phyloP scores from a whole-genome alignment of 164 flowering plant species.

The Piper longum region DNA sequence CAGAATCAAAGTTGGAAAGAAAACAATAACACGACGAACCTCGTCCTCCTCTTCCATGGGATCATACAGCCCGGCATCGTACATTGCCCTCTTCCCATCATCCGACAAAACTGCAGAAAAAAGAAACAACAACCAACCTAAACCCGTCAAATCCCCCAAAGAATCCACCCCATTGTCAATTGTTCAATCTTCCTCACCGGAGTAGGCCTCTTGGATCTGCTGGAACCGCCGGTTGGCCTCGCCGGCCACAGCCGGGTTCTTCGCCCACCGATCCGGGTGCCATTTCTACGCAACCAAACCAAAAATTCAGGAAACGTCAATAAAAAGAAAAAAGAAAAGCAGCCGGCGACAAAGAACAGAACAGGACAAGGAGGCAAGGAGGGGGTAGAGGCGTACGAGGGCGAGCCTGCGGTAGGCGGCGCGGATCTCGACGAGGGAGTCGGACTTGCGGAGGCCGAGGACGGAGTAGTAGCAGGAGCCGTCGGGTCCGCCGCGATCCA shows the following conservation, averaged over 20 bases:
- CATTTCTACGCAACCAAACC: conserved; percentile 36
- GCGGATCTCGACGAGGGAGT: conserved; percentile 61
- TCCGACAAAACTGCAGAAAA: conserved; percentile 55
- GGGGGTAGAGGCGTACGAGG: conserved; percentile 20
- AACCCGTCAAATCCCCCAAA: no score
- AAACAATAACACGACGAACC: conserved; percentile 13
- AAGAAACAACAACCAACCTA: no score
- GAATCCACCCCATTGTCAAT: no score
- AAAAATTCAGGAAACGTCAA: neutral
- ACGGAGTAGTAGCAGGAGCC: conserved; percentile 53
- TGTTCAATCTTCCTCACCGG: conserved; percentile 24
- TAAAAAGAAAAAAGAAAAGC: neutral
- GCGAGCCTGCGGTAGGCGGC: conserved; percentile 76
- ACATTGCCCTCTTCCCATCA: conserved; percentile 51
- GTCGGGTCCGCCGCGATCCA: conserved; percentile 19
- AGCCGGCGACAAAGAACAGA: neutral
- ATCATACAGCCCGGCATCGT: conserved; percentile 75
- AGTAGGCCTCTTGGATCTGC: conserved; percentile 89
- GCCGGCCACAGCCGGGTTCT: conserved; percentile 39
- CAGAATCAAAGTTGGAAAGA: neutral
- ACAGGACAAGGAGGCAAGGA: neutral
- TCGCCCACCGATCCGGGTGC: conserved; percentile 79
- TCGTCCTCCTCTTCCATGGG: conserved; percentile 71
- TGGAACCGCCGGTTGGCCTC: conserved; percentile 79
- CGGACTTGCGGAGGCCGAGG: conserved; percentile 56